These are phyloP conservation scores for Coemansia reversa DNA, from an alignment of 192 early-diverging fungal species.

Conservation along the genomic window DNA sequence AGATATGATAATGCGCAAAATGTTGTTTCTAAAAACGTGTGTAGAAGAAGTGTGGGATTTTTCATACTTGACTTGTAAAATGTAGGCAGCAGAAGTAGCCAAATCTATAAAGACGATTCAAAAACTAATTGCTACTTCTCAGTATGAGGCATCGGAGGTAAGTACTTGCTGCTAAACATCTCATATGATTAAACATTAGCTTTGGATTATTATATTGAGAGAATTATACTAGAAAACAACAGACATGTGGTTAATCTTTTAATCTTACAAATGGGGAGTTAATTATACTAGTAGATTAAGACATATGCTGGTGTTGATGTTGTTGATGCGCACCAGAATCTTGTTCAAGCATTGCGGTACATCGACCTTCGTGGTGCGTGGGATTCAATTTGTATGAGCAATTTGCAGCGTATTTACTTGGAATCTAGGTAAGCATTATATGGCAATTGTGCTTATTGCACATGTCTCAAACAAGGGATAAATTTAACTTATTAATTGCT, in stretches of 20 bases:
- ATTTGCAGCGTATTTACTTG: conserved; percentile 21
- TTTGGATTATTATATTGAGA: too few species aligned
- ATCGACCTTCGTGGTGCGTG: conserved; percentile 32
- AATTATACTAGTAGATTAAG: neutral
- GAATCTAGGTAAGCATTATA: conserved; percentile 28
- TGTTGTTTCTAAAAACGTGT: neutral
- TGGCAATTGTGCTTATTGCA: conserved; percentile 1
- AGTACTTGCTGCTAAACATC: neutral
- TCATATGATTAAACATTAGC: neutral
- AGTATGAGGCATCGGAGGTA: conserved; percentile 1
- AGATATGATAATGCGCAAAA: neutral
- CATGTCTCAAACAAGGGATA: neutral
- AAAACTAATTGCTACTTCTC: neutral
- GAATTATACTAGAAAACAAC: too few species aligned
- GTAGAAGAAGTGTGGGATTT: neutral
- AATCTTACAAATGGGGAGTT: too few species aligned
- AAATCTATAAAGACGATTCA: conserved; percentile 1
- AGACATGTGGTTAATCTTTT: too few species aligned
- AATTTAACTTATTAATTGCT: neutral
- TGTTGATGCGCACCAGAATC: conserved; percentile 3
- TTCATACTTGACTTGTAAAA: too few species aligned
- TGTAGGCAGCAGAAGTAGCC: conserved; percentile 8
- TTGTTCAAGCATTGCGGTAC: conserved; percentile 27
- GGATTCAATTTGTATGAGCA: conserved; percentile 23
- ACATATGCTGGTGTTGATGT: neutral